phyloP scores from a whole-genome alignment of 1,284 basidiomycete genomes.

The Malassezia slooffiae region DNA sequence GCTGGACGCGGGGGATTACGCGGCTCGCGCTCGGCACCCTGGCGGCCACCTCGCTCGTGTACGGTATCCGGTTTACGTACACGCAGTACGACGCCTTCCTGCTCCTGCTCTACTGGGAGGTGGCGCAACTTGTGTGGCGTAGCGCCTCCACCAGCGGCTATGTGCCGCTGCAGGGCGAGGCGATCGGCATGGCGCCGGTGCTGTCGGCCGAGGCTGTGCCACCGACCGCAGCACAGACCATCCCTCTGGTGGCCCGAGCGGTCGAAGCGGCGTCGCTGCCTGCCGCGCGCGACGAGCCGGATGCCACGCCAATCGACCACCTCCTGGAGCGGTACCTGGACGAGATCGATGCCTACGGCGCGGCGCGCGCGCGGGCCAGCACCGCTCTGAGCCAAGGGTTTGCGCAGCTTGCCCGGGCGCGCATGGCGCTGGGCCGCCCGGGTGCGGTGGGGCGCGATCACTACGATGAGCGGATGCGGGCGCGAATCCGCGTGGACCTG shows the following conservation, averaged over 20 bases:
- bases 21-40: constrained; percentile 15
- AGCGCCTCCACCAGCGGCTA: too few relatives aligned
- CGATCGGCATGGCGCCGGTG: too few relatives aligned
- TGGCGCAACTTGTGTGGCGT: constrained; percentile 2
- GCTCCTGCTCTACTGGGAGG: constrained; percentile 15
- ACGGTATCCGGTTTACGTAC: constrained; percentile 27
- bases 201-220: too few relatives aligned
- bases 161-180: too few relatives aligned
- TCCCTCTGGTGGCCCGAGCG: too few relatives aligned
- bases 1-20: background rate
- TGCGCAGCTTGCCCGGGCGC: constrained; percentile 22
- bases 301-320: constrained; percentile 6
- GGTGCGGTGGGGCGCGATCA: constrained; percentile 18
- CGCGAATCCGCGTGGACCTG: background rate
- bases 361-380: background rate
- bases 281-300: too few relatives aligned
- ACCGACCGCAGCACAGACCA: too few relatives aligned
- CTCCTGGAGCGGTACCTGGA: constrained; percentile 22
- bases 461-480: constrained; percentile 22
- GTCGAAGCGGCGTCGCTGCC: too few relatives aligned
- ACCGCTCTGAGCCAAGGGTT: constrained; percentile 16
- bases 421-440: constrained; percentile 20
- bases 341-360: constrained; percentile 22
- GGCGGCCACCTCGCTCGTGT: constrained; percentile 18
- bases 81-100: constrained; percentile 20